phyloP scores from a whole-genome alignment of 805 yeast genomes.

The Tetrapisispora pingtungensis region DNA sequence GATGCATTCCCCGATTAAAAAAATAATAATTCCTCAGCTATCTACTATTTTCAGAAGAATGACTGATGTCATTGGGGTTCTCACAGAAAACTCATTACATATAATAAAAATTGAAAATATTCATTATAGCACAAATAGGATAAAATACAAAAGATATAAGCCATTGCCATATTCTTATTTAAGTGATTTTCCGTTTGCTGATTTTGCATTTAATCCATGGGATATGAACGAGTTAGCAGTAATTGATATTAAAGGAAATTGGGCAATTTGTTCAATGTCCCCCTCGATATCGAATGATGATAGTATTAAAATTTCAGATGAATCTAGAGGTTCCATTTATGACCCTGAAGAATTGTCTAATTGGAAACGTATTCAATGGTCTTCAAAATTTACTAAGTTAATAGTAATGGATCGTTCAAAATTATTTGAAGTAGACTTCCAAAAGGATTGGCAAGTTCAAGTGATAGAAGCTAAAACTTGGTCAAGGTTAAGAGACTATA shows the following conservation, averaged over 20 bases:
- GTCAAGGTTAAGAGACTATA: slow-evolving; percentile 41
- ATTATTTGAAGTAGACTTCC: slow-evolving; percentile 28
- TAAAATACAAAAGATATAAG: slow-evolving; percentile 9
- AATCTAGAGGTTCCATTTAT: slow-evolving; percentile 24
- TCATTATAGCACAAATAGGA: slow-evolving; percentile 3
- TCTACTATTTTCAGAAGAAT: slow-evolving; percentile 15
- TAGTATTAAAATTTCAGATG: slow-evolving; percentile 4
- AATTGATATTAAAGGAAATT: slow-evolving; percentile 45
- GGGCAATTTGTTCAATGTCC: slow-evolving; percentile 33
- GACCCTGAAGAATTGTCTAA: slow-evolving; percentile 45
- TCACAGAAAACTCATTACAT: slow-evolving; percentile 31
- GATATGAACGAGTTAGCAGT: slow-evolving; percentile 32
- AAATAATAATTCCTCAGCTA: slow-evolving; percentile 29
- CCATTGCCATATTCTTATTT: slow-evolving; percentile 20
- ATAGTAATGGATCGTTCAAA: slow-evolving; percentile 37
- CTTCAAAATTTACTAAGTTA: slow-evolving; percentile 24
- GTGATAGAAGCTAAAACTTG: slow-evolving; percentile 43
- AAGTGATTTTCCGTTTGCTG: slow-evolving; percentile 33
- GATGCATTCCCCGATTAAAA: slow-evolving; percentile 33
- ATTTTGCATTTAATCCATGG: slow-evolving; percentile 37
- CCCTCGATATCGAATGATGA: slow-evolving; percentile 1
- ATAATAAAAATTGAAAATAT: slow-evolving; percentile 25
- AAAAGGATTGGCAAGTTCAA: slow-evolving; percentile 25
- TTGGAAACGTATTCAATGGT: slow-evolving; percentile 46
- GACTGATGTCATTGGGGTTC: slow-evolving; percentile 28